A percentile compares a stretch with the other conserved stretches of the same genome.
phyloP scores from a whole-genome alignment of 495 filamentous ascomycete species.

The Talaromyces trachyspermus region DNA sequence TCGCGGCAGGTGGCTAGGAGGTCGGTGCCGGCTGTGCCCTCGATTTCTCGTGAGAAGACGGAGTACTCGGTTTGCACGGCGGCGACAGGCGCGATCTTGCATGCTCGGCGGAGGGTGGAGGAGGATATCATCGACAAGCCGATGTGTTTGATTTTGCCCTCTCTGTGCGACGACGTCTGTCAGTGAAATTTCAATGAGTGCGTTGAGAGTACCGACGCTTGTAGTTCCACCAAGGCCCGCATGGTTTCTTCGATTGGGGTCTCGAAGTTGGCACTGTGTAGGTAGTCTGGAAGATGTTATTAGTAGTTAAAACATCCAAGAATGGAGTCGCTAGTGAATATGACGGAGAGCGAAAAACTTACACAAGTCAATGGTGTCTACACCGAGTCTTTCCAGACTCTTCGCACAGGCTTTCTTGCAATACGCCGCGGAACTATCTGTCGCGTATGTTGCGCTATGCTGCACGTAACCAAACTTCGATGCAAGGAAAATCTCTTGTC shows the following conservation, averaged over 20 bases:
- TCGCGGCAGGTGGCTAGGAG: conserved; percentile 36
- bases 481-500: conserved; percentile 39
- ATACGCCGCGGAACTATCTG: conserved; percentile 29
- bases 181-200: neutral
- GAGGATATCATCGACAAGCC: conserved; percentile 36
- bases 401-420: conserved; percentile 26
- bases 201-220: conserved; percentile 2
- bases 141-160: conserved; percentile 47
- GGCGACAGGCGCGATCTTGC: conserved; percentile 25
- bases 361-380: conserved; percentile 38
- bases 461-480: conserved; percentile 38
- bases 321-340: no score
- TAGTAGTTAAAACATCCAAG: neutral
- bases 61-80: conserved; percentile 40
- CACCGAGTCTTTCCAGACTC: conserved; percentile 27
- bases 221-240: conserved; percentile 24
- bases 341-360: neutral
- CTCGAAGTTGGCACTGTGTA: conserved; percentile 15
- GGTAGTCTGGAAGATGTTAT: neutral
- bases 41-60: conserved; percentile 36
- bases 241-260: conserved; percentile 33
- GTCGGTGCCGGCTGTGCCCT: conserved; percentile 21
- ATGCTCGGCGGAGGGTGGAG: conserved; percentile 30
- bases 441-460: conserved; percentile 15
- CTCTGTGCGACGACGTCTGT: conserved; percentile 13